Conservation (phyloP, 202 grass and related monocot species). For the Hordeum pubiflorum region DNA sequence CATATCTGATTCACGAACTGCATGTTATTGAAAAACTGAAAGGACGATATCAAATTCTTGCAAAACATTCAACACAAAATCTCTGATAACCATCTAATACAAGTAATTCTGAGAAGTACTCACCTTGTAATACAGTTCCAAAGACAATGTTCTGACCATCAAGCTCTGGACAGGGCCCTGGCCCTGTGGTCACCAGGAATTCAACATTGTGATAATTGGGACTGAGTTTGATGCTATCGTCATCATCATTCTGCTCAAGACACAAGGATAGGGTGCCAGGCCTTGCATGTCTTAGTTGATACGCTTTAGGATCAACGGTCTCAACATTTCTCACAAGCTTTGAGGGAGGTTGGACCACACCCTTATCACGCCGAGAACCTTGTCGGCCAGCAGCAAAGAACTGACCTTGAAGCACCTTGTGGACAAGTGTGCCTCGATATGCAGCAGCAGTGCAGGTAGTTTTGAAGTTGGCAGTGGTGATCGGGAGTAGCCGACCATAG, state of each 20-base stretch:
- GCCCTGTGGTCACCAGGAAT: conserved; percentile 92
- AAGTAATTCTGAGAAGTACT: conserved; percentile 17
- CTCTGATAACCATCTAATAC: not conserved
- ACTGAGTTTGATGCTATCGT: conserved; percentile 64
- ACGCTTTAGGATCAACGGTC: conserved; percentile 67
- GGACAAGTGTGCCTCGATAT: conserved; percentile 78
- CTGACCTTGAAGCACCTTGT: conserved; percentile 77
- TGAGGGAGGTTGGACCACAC: conserved; percentile 59
- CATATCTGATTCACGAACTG: not conserved
- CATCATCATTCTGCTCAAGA: conserved; percentile 81
- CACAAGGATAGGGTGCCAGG: conserved; percentile 87
- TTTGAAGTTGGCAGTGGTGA: conserved; percentile 77
- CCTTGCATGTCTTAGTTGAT: conserved; percentile 57
- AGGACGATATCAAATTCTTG: not conserved
- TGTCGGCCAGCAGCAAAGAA: conserved; percentile 85
- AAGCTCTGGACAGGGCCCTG: conserved; percentile 79
- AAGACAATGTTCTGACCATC: conserved; percentile 92
- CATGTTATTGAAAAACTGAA: conserved; percentile 1
- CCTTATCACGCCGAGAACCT: conserved; percentile 60
- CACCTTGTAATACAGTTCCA: conserved; percentile 92
- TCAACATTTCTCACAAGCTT: conserved; percentile 65
- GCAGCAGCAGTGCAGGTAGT: conserved; percentile 51
- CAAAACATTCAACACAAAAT: not conserved
- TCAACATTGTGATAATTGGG: conserved; percentile 87
- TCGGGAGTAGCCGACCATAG: conserved; percentile 66